Percentiles rank a stretch among this genome's conserved stretches.
These are phyloP conservation scores for Globisporangium irregulare DNA, from an alignment of 352 stramenopile species.

Conservation along the genomic window DNA sequence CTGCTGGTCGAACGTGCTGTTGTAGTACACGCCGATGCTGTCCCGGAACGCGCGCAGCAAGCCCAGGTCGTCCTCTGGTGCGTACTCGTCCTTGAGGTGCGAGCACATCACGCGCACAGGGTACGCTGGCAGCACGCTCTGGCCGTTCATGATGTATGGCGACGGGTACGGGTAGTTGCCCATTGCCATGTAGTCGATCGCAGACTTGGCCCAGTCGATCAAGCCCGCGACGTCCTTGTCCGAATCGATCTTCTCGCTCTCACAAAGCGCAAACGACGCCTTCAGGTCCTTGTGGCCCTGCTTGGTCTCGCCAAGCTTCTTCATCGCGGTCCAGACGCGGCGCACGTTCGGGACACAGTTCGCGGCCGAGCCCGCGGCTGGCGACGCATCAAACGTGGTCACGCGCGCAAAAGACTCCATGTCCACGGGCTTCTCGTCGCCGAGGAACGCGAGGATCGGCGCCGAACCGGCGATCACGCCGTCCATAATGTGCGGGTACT, in stretches of 20 bases:
- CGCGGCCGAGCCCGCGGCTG: constrained; percentile 50
- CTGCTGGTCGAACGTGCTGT: constrained; percentile 51
- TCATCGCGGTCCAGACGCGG: constrained; percentile 56
- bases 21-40: constrained; percentile 72
- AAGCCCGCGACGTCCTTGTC: constrained; percentile 47
- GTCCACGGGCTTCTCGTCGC: constrained; percentile 56
- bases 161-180: constrained; percentile 96
- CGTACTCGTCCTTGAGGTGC: constrained; percentile 43
- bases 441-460: constrained; percentile 77
- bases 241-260: constrained; percentile 36
- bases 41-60: constrained; percentile 57
- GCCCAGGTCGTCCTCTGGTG: constrained; percentile 26
- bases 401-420: constrained; percentile 60
- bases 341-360: constrained; percentile 84
- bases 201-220: constrained; percentile 63
- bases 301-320: constrained; percentile 40
- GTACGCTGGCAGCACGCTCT: constrained; percentile 85
- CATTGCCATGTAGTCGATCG: constrained; percentile 94
- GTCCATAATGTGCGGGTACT: constrained; percentile 89
- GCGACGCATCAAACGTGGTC: constrained; percentile 63
- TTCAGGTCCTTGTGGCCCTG: constrained; percentile 43
- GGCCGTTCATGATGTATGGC: constrained; percentile 92
- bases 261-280: constrained; percentile 51
- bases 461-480: constrained; percentile 91
- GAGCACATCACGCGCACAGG: constrained; percentile 87